Percentiles rank a stretch among this genome's conserved stretches.
phyloP scores from a whole-genome alignment of 805 yeast species.

The Zygosaccharomyces pseudorouxii region DNA sequence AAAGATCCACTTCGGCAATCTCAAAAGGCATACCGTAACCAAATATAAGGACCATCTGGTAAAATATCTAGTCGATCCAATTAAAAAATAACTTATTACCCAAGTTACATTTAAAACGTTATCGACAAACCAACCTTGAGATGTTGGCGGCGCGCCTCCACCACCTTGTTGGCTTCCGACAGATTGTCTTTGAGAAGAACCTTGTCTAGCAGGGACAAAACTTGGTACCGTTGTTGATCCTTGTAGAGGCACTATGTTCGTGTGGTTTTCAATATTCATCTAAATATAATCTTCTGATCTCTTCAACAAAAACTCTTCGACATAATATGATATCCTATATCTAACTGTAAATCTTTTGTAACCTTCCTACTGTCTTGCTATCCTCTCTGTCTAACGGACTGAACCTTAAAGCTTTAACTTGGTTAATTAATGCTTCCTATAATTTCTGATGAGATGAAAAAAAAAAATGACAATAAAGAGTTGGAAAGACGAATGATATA shows the following conservation, averaged over 20 bases:
- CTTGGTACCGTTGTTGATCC: neutral
- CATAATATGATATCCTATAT: neutral
- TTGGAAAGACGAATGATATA: no score
- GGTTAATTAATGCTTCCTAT: no score
- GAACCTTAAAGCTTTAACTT: neutral
- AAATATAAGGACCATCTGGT: slow-evolving; percentile 12
- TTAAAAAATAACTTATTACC: slow-evolving; percentile 13
- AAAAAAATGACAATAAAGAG: no score
- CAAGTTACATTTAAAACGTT: slow-evolving; percentile 13
- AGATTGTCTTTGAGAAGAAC: slow-evolving; percentile 7
- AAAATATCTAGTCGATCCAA: slow-evolving; percentile 11
- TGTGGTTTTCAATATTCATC: slow-evolving; percentile 2
- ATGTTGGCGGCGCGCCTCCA: slow-evolving; percentile 1
- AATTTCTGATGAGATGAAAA: no score
- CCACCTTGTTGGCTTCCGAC: neutral
- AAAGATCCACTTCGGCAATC: slow-evolving; percentile 19
- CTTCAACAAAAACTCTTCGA: neutral
- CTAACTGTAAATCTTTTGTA: neutral
- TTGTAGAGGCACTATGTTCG: neutral
- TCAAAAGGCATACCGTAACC: slow-evolving; percentile 13
- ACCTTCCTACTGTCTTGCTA: neutral
- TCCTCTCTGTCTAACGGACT: neutral
- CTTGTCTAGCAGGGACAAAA: neutral
- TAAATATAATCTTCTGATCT: neutral
- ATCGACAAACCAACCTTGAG: slow-evolving; percentile 14